Conservation (phyloP, 179 eudicot genomes). For the Vitellaria paradoxa region DNA sequence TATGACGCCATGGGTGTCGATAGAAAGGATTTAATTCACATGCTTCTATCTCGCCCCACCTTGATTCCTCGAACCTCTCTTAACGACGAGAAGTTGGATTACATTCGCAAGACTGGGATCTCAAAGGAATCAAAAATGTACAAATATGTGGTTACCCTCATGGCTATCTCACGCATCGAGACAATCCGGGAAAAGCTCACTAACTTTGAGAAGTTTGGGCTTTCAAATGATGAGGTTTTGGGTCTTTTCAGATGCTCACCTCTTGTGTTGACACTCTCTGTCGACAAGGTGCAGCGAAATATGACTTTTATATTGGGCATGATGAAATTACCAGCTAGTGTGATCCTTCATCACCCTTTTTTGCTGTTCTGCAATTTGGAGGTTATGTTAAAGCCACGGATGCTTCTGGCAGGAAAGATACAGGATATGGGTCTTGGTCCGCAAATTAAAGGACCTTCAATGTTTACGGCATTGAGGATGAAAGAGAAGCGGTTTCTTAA, state of each 20-base stretch:
- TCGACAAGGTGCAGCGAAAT: slow-evolving; percentile 73
- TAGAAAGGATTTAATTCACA: slow-evolving; percentile 37
- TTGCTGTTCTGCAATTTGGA: slow-evolving; percentile 56
- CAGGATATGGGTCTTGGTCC: slow-evolving; percentile 63
- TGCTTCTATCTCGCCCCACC: slow-evolving; percentile 64
- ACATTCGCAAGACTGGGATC: slow-evolving; percentile 51
- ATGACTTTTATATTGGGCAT: slow-evolving; percentile 65
- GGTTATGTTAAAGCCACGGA: slow-evolving; percentile 52
- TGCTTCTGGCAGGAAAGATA: slow-evolving; percentile 46
- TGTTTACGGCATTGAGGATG: slow-evolving; percentile 73
- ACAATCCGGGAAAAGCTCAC: slow-evolving; percentile 67
- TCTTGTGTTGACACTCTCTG: slow-evolving; percentile 47
- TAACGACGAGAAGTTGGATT: slow-evolving; percentile 58
- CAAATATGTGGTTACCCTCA: slow-evolving; percentile 64
- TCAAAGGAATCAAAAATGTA: slow-evolving; percentile 62
- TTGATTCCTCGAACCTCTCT: slow-evolving; percentile 47
- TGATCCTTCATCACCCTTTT: slow-evolving; percentile 43
- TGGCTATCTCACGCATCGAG: slow-evolving; percentile 62
- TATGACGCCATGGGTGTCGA: slow-evolving; percentile 57
- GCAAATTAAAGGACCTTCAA: slow-evolving; percentile 35
- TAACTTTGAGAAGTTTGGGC: slow-evolving; percentile 67
- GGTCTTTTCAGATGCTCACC: slow-evolving; percentile 60
- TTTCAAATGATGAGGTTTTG: slow-evolving; percentile 62
- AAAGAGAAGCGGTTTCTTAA: slow-evolving; percentile 47
- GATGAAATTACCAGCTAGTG: slow-evolving; percentile 53